These are phyloP conservation scores for Dunaliella sp. DNA, from an alignment of 139 green algal species.

Conservation along the genomic window DNA sequence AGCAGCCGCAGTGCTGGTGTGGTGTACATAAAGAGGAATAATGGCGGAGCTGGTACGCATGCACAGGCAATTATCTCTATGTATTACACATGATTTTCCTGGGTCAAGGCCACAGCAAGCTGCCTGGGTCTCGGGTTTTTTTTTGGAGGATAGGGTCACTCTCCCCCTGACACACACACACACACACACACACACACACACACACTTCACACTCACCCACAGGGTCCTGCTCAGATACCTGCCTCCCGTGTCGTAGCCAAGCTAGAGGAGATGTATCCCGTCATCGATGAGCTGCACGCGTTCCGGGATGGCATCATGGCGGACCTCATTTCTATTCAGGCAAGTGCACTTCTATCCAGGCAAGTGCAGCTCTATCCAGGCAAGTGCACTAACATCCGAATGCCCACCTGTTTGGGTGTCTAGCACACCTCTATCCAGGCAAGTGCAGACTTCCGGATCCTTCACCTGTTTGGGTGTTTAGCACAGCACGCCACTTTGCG, in stretches of 20 bases:
- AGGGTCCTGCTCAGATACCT: constrained; percentile 7
- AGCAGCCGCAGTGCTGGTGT: too few species aligned
- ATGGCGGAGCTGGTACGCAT: too few species aligned
- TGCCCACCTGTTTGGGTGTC: too few species aligned
- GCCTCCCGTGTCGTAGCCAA: background rate
- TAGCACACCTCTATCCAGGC: too few species aligned
- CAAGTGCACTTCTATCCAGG: too few species aligned
- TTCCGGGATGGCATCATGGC: constrained; percentile 28
- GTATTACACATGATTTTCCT: constrained; percentile 7
- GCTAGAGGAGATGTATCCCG: constrained; percentile 15
- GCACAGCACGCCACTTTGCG: too few species aligned
- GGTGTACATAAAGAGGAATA: too few species aligned
- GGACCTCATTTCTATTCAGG: constrained; percentile 24
- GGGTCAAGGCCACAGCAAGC: constrained; percentile 16
- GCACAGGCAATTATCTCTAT: constrained; percentile 5
- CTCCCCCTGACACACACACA: constrained; percentile 14
- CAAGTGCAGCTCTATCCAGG: too few species aligned
- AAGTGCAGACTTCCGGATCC: too few species aligned
- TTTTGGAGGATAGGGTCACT: constrained; percentile 30
- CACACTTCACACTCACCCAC: background rate
- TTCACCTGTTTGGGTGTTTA: too few species aligned
- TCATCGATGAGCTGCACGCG: constrained; percentile 35
- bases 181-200: constrained; percentile 8
- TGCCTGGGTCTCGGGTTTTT: constrained; percentile 18
- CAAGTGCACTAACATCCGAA: too few species aligned